Evolutionary conservation across 2,329 filamentous ascomycete genomes (phyloP).

Genomic region (Elsinoe necatrix): DNA sequence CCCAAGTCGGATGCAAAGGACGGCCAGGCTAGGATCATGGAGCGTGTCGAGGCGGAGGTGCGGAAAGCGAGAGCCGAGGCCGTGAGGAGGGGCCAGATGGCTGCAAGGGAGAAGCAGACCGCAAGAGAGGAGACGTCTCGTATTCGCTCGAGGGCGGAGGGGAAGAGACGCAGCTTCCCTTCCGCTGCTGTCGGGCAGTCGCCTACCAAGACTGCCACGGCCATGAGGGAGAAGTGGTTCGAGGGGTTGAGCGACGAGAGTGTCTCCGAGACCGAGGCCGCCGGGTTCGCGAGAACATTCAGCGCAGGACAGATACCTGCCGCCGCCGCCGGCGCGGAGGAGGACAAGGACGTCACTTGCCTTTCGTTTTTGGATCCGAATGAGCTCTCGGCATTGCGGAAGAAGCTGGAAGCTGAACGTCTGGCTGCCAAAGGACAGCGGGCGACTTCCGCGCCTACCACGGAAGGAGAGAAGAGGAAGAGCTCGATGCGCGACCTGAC

Average conservation of each 20-base stretch:
- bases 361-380: constrained; percentile 47
- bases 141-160: neutral
- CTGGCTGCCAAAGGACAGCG: constrained; percentile 34
- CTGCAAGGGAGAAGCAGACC: neutral
- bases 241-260: constrained; percentile 2
- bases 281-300: constrained; percentile 41
- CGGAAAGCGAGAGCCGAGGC: constrained; percentile 22
- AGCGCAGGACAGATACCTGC: constrained; percentile 38
- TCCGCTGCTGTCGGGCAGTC: neutral
- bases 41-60: constrained; percentile 26
- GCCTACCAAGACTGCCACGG: constrained; percentile 32
- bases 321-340: constrained; percentile 26
- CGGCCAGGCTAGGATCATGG: constrained; percentile 19
- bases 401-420: constrained; percentile 48
- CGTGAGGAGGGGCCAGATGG: constrained; percentile 10
- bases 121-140: constrained; percentile 21
- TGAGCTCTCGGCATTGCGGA: constrained; percentile 47
- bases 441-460: constrained; percentile 21
- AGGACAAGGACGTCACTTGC: constrained; percentile 40
- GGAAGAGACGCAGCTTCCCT: constrained; percentile 9
- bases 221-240: constrained; percentile 43
- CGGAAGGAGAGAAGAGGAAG: constrained; percentile 37
- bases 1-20: constrained; percentile 13
- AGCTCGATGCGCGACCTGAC: constrained; percentile 48
- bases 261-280: constrained; percentile 29